phyloP scores from a whole-genome alignment of 257 asterid genomes.

The Solanum lignicaule region DNA sequence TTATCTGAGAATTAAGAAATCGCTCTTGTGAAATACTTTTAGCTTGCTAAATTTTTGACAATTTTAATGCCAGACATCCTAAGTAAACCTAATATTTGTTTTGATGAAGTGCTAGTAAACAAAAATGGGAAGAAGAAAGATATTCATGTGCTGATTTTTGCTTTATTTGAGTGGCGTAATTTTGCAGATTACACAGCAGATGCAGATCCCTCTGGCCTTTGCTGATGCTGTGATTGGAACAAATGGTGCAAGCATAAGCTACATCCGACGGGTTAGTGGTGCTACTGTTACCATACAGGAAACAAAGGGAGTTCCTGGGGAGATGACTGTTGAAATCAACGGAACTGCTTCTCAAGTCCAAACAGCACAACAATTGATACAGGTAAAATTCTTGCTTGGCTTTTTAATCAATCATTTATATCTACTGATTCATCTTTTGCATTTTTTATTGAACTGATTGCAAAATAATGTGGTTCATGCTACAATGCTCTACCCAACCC shows the following conservation, averaged over 20 bases:
- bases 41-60: background rate
- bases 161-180: background rate
- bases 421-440: background rate
- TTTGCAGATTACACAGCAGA: constrained; percentile 66
- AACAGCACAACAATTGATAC: constrained; percentile 90
- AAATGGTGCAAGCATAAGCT: constrained; percentile 86
- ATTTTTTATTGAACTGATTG: background rate
- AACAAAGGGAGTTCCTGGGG: constrained; percentile 84
- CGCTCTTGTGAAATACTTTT: background rate
- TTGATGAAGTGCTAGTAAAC: background rate
- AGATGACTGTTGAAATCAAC: constrained; percentile 93
- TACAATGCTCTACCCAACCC: background rate
- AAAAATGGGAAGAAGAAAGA: background rate
- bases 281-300: constrained; percentile 95
- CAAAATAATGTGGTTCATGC: background rate
- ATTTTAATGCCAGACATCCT: background rate
- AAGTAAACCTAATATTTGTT: background rate
- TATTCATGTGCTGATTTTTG: background rate
- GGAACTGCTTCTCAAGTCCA: constrained; percentile 95
- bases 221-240: constrained; percentile 98
- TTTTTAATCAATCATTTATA: background rate
- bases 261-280: constrained; percentile 86
- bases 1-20: background rate
- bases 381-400: constrained; percentile 31
- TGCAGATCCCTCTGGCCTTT: constrained; percentile 80